Percentiles rank a stretch among this genome's conserved stretches.
These are phyloP conservation scores for Phytopythium ostracodes DNA, from an alignment of 352 stramenopile species.

Conservation along the genomic window DNA sequence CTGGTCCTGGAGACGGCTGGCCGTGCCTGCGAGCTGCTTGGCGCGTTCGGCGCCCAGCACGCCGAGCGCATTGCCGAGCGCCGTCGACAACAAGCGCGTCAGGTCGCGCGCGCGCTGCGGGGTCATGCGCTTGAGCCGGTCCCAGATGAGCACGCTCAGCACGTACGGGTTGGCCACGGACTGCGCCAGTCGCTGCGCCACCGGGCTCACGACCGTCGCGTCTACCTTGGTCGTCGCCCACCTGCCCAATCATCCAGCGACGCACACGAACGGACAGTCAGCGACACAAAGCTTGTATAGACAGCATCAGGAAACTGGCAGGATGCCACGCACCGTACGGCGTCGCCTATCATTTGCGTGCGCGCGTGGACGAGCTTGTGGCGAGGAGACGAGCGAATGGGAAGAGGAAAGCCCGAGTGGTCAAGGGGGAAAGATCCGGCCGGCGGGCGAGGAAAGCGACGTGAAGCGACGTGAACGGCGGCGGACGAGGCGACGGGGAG, in stretches of 20 bases:
- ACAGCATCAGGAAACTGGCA: background rate
- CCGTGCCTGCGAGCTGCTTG: slow-evolving; percentile 25
- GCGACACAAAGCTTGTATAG: too few relatives aligned
- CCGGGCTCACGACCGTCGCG: slow-evolving; percentile 50
- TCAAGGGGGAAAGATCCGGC: background rate
- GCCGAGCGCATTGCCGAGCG: slow-evolving; percentile 46
- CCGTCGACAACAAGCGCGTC: slow-evolving; percentile 55
- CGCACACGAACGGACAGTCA: too few relatives aligned
- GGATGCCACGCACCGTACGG: slow-evolving; percentile 26
- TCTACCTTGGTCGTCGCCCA: slow-evolving; percentile 57
- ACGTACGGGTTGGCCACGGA: slow-evolving; percentile 78
- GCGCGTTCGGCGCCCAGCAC: slow-evolving; percentile 53
- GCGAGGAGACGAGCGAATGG: background rate
- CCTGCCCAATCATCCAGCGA: too few relatives aligned
- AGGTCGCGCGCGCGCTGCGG: slow-evolving; percentile 69
- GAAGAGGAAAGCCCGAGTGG: background rate
- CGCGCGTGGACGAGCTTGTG: background rate
- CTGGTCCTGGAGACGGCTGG: slow-evolving; percentile 45
- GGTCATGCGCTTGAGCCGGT: slow-evolving; percentile 66
- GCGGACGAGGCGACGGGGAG: background rate
- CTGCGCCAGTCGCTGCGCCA: slow-evolving; percentile 43
- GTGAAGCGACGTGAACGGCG: background rate
- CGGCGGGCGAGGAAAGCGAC: too few relatives aligned
- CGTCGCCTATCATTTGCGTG: slow-evolving; percentile 39
- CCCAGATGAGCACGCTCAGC: slow-evolving; percentile 69